Conservation (phyloP, 2,329 filamentous ascomycete species). For the Furcasterigmium sp. region DNA sequence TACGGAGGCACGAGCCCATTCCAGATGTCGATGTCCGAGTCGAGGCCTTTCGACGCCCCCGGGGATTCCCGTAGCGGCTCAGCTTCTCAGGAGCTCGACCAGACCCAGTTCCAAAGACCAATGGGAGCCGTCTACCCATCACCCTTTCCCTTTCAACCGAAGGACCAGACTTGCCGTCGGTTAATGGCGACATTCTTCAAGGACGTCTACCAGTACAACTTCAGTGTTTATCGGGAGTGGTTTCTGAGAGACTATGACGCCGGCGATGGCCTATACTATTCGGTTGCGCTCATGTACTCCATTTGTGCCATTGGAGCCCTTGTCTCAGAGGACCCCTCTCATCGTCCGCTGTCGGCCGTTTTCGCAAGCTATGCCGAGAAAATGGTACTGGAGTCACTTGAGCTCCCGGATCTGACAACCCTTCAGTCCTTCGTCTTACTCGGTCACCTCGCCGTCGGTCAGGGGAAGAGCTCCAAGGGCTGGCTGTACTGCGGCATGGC, state of each 20-base stretch:
- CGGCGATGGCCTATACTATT: slow-evolving; percentile 40
- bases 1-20: slow-evolving; percentile 44
- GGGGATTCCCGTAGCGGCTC: slow-evolving; percentile 3
- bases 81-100: neutral
- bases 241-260: slow-evolving; percentile 44
- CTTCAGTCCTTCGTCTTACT: slow-evolving; percentile 39
- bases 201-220: slow-evolving; percentile 41
- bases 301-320: slow-evolving; percentile 44
- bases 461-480: slow-evolving; percentile 40
- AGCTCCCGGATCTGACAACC: slow-evolving; percentile 40
- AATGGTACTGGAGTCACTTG: slow-evolving; percentile 37
- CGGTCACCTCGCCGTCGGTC: slow-evolving; percentile 41
- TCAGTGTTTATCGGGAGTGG: slow-evolving; percentile 45
- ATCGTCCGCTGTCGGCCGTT: slow-evolving; percentile 30
- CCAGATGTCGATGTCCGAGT: slow-evolving; percentile 23
- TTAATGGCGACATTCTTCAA: slow-evolving; percentile 44
- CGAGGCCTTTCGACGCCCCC: slow-evolving; percentile 13
- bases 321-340: slow-evolving; percentile 31
- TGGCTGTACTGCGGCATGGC: slow-evolving; percentile 49
- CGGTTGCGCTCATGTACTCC: slow-evolving; percentile 40
- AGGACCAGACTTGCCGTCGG: slow-evolving; percentile 35
- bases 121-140: neutral
- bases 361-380: slow-evolving; percentile 39
- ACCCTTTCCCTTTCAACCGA: slow-evolving; percentile 30
- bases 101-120: neutral